A percentile compares a stretch with the other conserved stretches of the same genome.
These are phyloP conservation scores for Colletotrichum lini DNA, from an alignment of 2,329 filamentous ascomycete genomes.

Conservation along the genomic window DNA sequence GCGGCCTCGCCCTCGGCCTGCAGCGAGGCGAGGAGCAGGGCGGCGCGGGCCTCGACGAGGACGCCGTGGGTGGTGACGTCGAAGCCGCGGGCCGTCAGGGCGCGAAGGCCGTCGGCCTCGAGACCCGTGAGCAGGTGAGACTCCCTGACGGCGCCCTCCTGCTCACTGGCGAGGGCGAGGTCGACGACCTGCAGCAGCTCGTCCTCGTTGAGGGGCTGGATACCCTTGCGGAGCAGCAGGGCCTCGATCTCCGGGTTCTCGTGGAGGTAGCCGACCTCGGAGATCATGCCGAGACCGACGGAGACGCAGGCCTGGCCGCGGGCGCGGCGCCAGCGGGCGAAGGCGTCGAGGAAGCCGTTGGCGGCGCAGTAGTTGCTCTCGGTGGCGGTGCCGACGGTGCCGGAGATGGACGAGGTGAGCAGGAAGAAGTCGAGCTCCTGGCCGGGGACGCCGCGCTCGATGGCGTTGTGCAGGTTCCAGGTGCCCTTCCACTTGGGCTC, in stretches of 20 bases:
- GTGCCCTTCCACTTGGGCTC: slow-evolving; percentile 46
- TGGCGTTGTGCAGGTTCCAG: slow-evolving; percentile 46
- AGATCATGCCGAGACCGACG: slow-evolving; percentile 52
- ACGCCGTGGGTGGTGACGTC: no score
- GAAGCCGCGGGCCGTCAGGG: neutral
- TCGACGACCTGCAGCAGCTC: slow-evolving; percentile 51
- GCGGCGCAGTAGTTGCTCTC: slow-evolving; percentile 52
- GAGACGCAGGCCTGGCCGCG: slow-evolving; percentile 48
- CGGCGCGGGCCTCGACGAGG: no score
- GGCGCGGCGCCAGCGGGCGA: slow-evolving; percentile 48
- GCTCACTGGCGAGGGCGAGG: slow-evolving; percentile 38
- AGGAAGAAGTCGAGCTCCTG: slow-evolving; percentile 51
- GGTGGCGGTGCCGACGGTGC: slow-evolving; percentile 49
- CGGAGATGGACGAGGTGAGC: slow-evolving; percentile 45
- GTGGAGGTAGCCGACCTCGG: slow-evolving; percentile 54
- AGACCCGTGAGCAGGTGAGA: slow-evolving; percentile 45
- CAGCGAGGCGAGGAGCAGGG: no score
- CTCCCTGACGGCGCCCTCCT: slow-evolving; percentile 31
- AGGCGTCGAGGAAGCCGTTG: slow-evolving; percentile 53
- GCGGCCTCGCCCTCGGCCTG: no score
- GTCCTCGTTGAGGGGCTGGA: slow-evolving; percentile 52
- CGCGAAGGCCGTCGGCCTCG: slow-evolving; percentile 44
- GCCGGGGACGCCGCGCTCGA: slow-evolving; percentile 19
- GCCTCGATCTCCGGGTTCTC: slow-evolving; percentile 55
- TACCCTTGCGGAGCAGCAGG: slow-evolving; percentile 52